Evolutionary conservation across 2,329 filamentous ascomycete genomes (phyloP), one percentile per base, ranked within the genome.

Genomic region (Nigrograna mackinnonii): DNA sequence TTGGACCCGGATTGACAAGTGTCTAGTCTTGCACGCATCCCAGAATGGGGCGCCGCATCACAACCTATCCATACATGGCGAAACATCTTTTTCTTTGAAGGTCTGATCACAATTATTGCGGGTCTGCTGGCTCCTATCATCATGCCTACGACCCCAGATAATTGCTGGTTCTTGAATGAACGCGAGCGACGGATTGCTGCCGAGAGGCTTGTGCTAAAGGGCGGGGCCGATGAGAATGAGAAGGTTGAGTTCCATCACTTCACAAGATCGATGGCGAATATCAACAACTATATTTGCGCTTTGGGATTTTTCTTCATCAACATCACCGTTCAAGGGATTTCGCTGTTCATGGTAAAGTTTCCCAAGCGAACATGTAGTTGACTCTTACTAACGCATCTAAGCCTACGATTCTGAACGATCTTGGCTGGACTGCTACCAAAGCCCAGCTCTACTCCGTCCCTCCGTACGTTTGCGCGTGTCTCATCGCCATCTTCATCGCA

Each of bases 31-130:
- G 51, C 64, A 17, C 56, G 57, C 5, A 77, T 83, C 33, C 79
- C 79, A 4, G 55, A 66, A 22, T 83, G 78, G 77, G 79, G 80
- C 1, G 56, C 67, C 5, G 64, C 60, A 0, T 47, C 63, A 2
- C 68, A 68, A 44, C 67, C 55, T 20, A 70, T 83, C 39, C 67
- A 76, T 49, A 76, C 71, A 0, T 68, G 62, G 64, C 58, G 61
- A 22, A 65, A 67, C 37, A 84, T 84, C 51, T 84, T 84, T 69
- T 82, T 84, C 65, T 83, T 84, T 45, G 80, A 84, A 57, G 81
- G 80, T 1, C 58, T 82, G 31, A 53, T 82, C 47, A 84, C 80
- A 7, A 60, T 76, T 17, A 44, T 78, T 31, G 54, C 78, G 11
- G 79, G 77, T 0, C 28, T 73, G 2, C 44, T 67, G 2, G 76